phyloP scores from a whole-genome alignment of 1,284 basidiomycete genomes.

The Sparassis latifolia region DNA sequence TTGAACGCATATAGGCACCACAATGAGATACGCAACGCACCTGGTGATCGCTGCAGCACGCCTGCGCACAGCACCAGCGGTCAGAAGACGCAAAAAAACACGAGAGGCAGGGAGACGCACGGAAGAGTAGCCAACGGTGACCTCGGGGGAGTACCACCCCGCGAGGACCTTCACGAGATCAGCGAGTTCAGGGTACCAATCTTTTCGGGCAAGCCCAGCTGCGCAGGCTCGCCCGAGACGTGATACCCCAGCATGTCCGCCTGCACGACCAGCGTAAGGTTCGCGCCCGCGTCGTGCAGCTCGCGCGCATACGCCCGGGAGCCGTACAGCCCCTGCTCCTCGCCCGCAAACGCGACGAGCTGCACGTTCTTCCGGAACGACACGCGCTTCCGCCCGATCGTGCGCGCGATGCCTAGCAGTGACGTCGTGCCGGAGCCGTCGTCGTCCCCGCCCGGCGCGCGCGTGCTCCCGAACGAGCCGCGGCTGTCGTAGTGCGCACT shows the following conservation, averaged over 20 bases:
- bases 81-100: slow-evolving; percentile 1
- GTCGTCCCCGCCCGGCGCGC: slow-evolving; percentile 74
- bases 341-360: slow-evolving; percentile 64
- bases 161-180: slow-evolving; percentile 72
- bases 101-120: slow-evolving; percentile 26
- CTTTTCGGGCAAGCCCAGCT: slow-evolving; percentile 72
- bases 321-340: slow-evolving; percentile 65
- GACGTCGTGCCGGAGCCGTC: slow-evolving; percentile 77
- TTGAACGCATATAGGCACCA: neutral
- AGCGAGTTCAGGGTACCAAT: slow-evolving; percentile 75
- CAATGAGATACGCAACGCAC: slow-evolving; percentile 19
- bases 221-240: slow-evolving; percentile 64
- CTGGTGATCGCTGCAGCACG: slow-evolving; percentile 87
- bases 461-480: slow-evolving; percentile 72
- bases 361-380: slow-evolving; percentile 64
- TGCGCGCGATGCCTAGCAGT: slow-evolving; percentile 69
- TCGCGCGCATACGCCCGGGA: slow-evolving; percentile 61
- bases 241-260: slow-evolving; percentile 87
- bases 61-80: slow-evolving; percentile 30
- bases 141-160: slow-evolving; percentile 73
- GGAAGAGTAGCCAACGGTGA: slow-evolving; percentile 69
- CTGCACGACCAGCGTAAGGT: slow-evolving; percentile 78
- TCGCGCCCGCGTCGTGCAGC: slow-evolving; percentile 40
- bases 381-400: slow-evolving; percentile 56
- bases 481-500: slow-evolving; percentile 85